Conservation (phyloP, 805 yeast species). For the Hyphopichia homilentoma region DNA sequence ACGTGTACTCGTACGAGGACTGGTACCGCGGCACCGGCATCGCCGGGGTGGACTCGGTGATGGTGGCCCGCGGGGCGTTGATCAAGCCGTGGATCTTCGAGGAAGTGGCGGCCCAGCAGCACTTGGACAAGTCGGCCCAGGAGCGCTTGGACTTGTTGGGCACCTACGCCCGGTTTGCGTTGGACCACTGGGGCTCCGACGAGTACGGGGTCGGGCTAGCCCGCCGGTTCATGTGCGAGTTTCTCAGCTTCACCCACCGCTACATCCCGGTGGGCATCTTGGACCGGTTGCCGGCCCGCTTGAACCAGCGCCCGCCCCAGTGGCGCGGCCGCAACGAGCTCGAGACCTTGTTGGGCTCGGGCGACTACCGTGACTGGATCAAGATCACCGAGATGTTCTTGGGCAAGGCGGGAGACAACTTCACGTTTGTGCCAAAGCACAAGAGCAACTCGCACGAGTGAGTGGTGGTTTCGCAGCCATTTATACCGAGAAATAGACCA, state of each 20-base stretch:
- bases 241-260: constrained; percentile 88
- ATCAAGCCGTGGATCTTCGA: constrained; percentile 99
- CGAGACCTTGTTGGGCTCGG: constrained; percentile 83
- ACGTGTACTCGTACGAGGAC: constrained; percentile 79
- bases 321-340: constrained; percentile 93
- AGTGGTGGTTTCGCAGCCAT: too few relatives aligned
- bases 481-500: too few relatives aligned
- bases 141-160: constrained; percentile 79
- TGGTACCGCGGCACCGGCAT: constrained; percentile 71
- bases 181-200: constrained; percentile 98
- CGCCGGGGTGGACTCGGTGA: constrained; percentile 81
- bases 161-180: constrained; percentile 71
- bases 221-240: constrained; percentile 91
- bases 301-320: constrained; percentile 90
- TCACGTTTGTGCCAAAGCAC: constrained; percentile 88
- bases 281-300: constrained; percentile 80
- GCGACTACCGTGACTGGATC: constrained; percentile 92
- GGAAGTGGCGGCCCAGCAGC: constrained; percentile 85
- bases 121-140: constrained; percentile 83
- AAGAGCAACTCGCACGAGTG: constrained; percentile 76
- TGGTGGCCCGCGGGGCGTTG: constrained; percentile 97
- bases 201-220: constrained; percentile 88
- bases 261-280: constrained; percentile 92
- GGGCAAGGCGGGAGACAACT: constrained; percentile 75
- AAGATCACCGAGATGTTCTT: constrained; percentile 92